Percentiles rank a stretch among this genome's conserved stretches.
phyloP scores from a whole-genome alignment of 495 filamentous ascomycete species.

The Apodospora peruviana region DNA sequence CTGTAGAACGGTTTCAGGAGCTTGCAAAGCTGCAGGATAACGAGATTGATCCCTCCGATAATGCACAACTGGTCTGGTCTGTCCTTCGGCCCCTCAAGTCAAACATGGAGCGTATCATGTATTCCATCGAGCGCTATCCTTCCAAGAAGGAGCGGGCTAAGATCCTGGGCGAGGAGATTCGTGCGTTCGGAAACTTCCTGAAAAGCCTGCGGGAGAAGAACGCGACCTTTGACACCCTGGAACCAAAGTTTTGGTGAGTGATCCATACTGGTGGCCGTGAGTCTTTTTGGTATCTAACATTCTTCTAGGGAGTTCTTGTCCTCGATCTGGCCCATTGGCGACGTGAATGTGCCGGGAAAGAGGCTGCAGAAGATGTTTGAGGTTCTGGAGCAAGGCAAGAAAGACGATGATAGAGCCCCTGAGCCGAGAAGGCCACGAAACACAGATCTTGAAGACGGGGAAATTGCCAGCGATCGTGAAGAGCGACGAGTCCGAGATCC shows the following conservation, averaged over 20 bases:
- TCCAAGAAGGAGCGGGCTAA: conserved; percentile 40
- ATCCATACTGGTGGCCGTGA: not conserved
- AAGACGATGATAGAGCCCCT: conserved; percentile 15
- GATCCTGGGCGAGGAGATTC: conserved; percentile 40
- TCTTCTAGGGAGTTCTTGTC: conserved; percentile 29
- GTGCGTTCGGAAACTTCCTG: conserved; percentile 40
- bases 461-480: conserved; percentile 30
- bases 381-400: conserved; percentile 27
- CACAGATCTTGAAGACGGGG: conserved; percentile 29
- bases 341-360: conserved; percentile 30
- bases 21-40: conserved; percentile 25
- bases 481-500: conserved; percentile 17
- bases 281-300: conserved; percentile 11
- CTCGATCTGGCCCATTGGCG: conserved; percentile 36
- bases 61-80: conserved; percentile 35
- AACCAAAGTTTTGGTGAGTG: conserved; percentile 43
- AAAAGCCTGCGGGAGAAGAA: conserved; percentile 31
- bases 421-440: conserved; percentile 12
- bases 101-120: conserved; percentile 37
- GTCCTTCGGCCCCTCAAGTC: conserved; percentile 38
- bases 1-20: conserved; percentile 29
- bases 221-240: conserved; percentile 30
- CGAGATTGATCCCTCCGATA: conserved; percentile 27
- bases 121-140: conserved; percentile 37
- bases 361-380: conserved; percentile 44